Base-by-base conservation (phyloP, 2,329 filamentous ascomycete species). In the Curvularia verruculosa region DNA sequence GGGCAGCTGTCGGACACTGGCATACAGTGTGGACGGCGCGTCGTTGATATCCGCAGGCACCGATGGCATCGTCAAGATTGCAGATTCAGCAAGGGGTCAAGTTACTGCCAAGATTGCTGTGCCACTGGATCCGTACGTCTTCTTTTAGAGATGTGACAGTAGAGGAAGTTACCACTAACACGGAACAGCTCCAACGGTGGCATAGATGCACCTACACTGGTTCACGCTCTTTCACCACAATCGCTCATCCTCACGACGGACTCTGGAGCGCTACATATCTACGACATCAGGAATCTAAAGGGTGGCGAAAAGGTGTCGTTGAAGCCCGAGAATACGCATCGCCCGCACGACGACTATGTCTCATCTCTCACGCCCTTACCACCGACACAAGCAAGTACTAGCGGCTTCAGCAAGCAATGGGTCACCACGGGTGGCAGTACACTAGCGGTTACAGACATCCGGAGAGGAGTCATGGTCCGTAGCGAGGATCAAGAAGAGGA, bases 401-500 rank as follows among this genome's bases (percentile, higher is more conserved):
- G 89, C 18, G 93, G 93, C 5, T 94, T 91, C 74, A 87, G 91
- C 68, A 96, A 96, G 78, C 94, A 98, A 78, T 99, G 92, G 90
- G 85, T 97, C 50, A 95, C 90, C 36, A 97, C 93, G 0, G 95
- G 95, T 31, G 93, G 92, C 43, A 94, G 91, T 1, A 98, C 94
- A 0, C 80, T 99, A 19, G 91, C 92, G 1, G 88, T 97, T 36
- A 96, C 92, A 0, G 95, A 99, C 74, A 81, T 97, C 43, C 87
- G 94, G 23, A 84, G 91, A 46, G 94, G 94, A 13, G 91, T 97
- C 5, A 80, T 98, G 41, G 89, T 93, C 3, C 89, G 89, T 58
- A 96, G 92, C 65, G 95, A 97, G 72, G 92, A 98, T 69, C 95
- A 98, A 73, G 95, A 96, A 68, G 93, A 97, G 64, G 92, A 98